A percentile compares a stretch with the other conserved stretches of the same genome.
Evolutionary conservation across 805 yeast species (phyloP).

Genomic region (Starmera amethionina): DNA sequence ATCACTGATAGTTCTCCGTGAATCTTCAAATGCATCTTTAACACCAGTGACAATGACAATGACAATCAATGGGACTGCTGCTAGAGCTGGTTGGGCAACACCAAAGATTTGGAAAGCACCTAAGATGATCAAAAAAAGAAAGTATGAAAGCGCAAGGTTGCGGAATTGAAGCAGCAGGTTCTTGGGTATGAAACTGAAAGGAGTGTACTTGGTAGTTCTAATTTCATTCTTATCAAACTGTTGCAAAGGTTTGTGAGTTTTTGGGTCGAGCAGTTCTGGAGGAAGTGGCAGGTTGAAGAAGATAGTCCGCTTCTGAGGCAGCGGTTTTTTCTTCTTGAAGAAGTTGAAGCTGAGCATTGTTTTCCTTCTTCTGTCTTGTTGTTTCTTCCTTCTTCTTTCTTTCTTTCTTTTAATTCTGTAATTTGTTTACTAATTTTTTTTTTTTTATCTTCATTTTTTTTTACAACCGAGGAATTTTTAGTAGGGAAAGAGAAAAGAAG

Average conservation of each 20-base stretch:
- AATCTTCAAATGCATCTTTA: constrained; percentile 76
- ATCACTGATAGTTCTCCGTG: constrained; percentile 61
- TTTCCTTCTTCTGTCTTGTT: background rate
- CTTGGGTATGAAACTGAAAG: constrained; percentile 79
- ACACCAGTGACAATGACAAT: constrained; percentile 67
- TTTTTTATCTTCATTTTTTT: no score
- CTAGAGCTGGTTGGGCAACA: constrained; percentile 66
- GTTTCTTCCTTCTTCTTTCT: background rate
- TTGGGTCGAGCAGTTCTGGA: background rate
- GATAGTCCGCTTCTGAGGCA: constrained; percentile 1
- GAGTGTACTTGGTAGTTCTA: constrained; percentile 92
- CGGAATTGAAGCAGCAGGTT: constrained; percentile 71
- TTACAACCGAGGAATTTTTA: no score
- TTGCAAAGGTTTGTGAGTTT: constrained; percentile 2
- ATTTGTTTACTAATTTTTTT: no score
- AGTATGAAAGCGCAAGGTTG: constrained; percentile 86
- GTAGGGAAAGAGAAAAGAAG: no score
- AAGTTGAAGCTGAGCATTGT: background rate
- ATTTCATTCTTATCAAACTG: constrained; percentile 48
- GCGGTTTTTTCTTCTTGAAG: background rate
- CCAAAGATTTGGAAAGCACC: constrained; percentile 75
- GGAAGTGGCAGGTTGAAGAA: constrained; percentile 3
- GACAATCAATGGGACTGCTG: constrained; percentile 72
- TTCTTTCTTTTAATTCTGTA: no score
- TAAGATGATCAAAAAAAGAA: constrained; percentile 66